Evolutionary conservation across 805 yeast species (phyloP), one percentile per base, ranked within the genome.

Genomic region (Sungouiozyma ichnusensis): DNA sequence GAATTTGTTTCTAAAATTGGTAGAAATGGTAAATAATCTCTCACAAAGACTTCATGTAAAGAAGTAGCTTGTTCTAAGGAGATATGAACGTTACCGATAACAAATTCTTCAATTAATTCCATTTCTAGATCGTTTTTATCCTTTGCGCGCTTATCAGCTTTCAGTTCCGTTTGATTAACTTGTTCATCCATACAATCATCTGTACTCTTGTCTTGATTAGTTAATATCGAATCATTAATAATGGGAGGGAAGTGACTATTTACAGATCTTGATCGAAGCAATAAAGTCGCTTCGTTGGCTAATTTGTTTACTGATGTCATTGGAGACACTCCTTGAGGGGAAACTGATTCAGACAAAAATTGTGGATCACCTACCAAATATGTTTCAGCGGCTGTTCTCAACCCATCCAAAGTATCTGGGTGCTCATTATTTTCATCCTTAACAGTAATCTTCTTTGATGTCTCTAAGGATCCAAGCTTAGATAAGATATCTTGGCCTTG

Each of bases 1-100:
- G 76, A 71, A 36, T 71, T 66, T 0, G 94, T 77, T 20, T 78
- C 72, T 57, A 88, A 66, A 11, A 88, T 83, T 2, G 96, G 96
- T 52, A 87, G 67, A 51, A 72, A 81, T 0, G 95, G 94, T 18
- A 84, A 65, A 53, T 79, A 81, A 43, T 79, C 73, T 5, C 63
- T 62, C 47, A 83, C 71, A 55, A 88, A 88, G 19, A 77, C 66
- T 36, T 71, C 69, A 59, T 88, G 95, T 27, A 88, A 67, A 49
- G 76, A 79, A 36, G 73, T 69, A 0, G 95, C 96, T 50, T 80
- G 78, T 11, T 67, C 71, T 1, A 79, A 58, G 1, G 87, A 70
- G 14, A 88, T 66, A 29, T 68, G 69, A 7, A 87, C 90, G 45
- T 81, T 83, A 0, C 95, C 96, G 16, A 88, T 63, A 2, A 74